Base-by-base conservation (phyloP, 371 early-diverging fungal species). In the Smittium mucronatum region DNA sequence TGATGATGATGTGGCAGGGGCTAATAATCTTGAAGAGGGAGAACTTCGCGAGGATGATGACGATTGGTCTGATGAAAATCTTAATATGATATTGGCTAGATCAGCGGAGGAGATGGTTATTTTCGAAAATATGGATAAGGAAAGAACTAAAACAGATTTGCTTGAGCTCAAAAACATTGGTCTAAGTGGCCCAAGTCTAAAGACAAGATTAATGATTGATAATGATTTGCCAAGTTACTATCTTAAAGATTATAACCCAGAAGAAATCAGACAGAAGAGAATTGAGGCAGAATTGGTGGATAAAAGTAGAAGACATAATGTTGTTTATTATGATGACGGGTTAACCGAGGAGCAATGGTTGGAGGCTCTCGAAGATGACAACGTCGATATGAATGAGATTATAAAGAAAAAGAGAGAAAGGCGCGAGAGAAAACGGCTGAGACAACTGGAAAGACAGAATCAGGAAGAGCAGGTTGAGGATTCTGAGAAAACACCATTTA, bases 301-400 rank as follows among this genome's bases (percentile, higher is more conserved):
- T 35, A 80, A 85, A 67, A 89, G 91, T 21, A 85, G 94, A 67
- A 89, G 90, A 11, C 80, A 93, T 57, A 78, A 75, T 26, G 84
- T 88, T 58, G 89, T 95, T 15, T 80, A 83, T 16, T 97, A 98
- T 75, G 92, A 91, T 74, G 97, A 98, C 73, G 93, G 90, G 0
- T 77, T 97, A 75, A 93, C 93, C 0, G 97, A 98, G 69, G 94
- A 94, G 70, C 93, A 98, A 78, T 98, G 88, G 87, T 72, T 93
- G 26, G 83, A 84, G 66, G 92, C 89, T 61, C 78, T 87, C 26
- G 87, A 87, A 67, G 70, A 78, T 64, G 79, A 74, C 64, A 64
- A 68, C 29, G 80, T 82, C 34, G 87, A 89, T 64, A 64, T 89
- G 11, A 81, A 88, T 34, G 88, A 88, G 36, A 33, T 86, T 34